Evolutionary conservation across 1,284 basidiomycete species (phyloP).

Genomic region (Trichosporon asahii): DNA sequence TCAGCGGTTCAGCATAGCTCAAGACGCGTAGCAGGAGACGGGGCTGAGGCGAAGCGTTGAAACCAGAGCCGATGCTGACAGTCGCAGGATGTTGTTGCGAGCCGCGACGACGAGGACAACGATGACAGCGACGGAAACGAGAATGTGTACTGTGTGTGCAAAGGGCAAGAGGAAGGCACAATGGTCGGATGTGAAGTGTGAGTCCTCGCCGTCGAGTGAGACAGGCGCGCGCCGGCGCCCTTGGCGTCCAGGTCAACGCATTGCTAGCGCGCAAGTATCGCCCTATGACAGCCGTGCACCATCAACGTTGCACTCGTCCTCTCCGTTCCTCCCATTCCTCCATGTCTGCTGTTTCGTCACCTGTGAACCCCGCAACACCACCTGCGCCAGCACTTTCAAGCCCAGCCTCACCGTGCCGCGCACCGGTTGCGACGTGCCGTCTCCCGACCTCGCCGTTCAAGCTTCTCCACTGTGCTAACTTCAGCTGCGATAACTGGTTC

Average conservation of each 20-base stretch:
- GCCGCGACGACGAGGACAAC: background rate
- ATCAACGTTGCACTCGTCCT: background rate
- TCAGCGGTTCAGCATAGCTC: background rate
- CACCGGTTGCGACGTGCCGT: background rate
- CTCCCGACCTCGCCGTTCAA: background rate
- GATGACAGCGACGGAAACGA: constrained; percentile 17
- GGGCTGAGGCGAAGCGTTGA: too few relatives aligned
- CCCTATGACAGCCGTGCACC: background rate
- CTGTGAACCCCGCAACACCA: background rate
- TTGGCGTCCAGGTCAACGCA: background rate
- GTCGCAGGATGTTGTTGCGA: background rate
- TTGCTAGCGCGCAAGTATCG: background rate
- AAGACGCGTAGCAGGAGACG: background rate
- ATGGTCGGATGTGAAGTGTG: constrained; percentile 48
- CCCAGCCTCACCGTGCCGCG: background rate
- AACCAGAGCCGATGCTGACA: background rate
- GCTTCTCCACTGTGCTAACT: constrained; percentile 9
- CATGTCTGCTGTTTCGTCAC: background rate
- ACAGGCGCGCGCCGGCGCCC: background rate
- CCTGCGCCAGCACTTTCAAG: background rate
- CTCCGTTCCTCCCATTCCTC: background rate
- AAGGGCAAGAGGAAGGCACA: constrained; percentile 42
- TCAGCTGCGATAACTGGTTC: constrained; percentile 49
- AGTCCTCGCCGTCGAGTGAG: constrained; percentile 10
- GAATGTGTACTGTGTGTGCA: constrained; percentile 43